These are phyloP conservation scores for Agrocybe praecox DNA, from an alignment of 768 basidiomycete genomes.

Conservation along the genomic window DNA sequence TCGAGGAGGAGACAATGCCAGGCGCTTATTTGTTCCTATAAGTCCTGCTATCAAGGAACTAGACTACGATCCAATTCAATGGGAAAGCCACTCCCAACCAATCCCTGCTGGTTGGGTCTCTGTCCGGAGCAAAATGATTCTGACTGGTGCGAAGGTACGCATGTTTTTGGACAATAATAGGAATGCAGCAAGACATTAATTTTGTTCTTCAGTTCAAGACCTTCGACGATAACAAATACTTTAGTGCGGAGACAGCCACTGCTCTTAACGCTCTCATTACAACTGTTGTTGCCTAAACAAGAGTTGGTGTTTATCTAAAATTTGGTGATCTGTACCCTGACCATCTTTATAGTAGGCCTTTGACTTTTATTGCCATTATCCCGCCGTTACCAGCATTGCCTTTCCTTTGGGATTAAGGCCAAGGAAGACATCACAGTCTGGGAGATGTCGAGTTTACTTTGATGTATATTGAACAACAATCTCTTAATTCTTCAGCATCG, in stretches of 20 bases:
- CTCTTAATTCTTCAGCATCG: background rate
- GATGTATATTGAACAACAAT: background rate
- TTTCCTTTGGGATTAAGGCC: too few species aligned
- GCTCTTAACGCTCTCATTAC: background rate
- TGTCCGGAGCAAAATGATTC: background rate
- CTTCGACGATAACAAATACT: constrained; percentile 2
- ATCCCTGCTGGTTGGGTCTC: constrained; percentile 4
- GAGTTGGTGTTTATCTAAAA: background rate
- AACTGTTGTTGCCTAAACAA: background rate
- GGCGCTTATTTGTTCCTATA: background rate
- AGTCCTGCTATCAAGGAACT: background rate
- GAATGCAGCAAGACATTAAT: background rate
- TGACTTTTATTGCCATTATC: background rate
- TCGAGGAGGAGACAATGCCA: background rate
- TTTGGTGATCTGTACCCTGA: background rate
- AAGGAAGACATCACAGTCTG: too few species aligned
- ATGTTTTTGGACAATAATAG: too few species aligned
- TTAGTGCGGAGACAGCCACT: background rate
- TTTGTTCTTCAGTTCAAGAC: background rate
- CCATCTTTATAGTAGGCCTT: background rate
- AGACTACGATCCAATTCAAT: background rate
- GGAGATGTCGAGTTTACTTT: background rate
- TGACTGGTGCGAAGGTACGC: background rate
- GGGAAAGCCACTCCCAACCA: background rate
- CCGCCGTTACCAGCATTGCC: too few species aligned